Evolutionary conservation across 2,329 filamentous ascomycete genomes (phyloP).

Genomic region (Trichoderma cornu-damae): DNA sequence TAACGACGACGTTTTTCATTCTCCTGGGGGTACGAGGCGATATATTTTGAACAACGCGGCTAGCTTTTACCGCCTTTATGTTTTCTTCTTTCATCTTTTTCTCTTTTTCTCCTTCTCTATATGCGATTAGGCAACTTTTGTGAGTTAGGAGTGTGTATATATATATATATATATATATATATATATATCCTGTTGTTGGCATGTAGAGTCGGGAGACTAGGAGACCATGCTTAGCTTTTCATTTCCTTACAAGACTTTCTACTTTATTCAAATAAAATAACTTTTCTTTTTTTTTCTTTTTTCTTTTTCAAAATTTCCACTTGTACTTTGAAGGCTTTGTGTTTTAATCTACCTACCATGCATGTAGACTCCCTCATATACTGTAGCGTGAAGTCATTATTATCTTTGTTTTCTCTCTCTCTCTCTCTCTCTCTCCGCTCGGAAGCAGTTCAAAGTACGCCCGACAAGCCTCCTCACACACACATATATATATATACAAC

Average conservation of each 20-base stretch:
- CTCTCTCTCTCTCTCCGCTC: too few species aligned
- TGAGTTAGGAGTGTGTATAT: neutral
- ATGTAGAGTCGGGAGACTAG: too few species aligned
- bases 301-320: neutral
- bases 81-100: neutral
- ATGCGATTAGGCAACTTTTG: neutral
- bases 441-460: neutral
- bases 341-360: constrained; percentile 11
- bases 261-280: too few species aligned
- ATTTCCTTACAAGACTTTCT: neutral
- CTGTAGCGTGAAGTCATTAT: neutral
- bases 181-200: too few species aligned
- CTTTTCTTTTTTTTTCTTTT: too few species aligned
- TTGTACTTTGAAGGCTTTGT: neutral
- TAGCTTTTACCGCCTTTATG: too few species aligned
- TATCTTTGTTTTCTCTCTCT: neutral
- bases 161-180: too few species aligned
- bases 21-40: neutral
- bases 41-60: too few species aligned
- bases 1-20: neutral
- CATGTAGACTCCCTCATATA: constrained; percentile 3
- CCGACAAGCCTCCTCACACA: neutral
- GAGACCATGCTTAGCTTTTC: neutral
- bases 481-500: neutral
- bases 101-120: neutral